Percentiles rank a stretch among this genome's conserved stretches.
Evolutionary conservation across 192 early-diverging fungal genomes (phyloP).

Genomic region (Coemansia sp.): DNA sequence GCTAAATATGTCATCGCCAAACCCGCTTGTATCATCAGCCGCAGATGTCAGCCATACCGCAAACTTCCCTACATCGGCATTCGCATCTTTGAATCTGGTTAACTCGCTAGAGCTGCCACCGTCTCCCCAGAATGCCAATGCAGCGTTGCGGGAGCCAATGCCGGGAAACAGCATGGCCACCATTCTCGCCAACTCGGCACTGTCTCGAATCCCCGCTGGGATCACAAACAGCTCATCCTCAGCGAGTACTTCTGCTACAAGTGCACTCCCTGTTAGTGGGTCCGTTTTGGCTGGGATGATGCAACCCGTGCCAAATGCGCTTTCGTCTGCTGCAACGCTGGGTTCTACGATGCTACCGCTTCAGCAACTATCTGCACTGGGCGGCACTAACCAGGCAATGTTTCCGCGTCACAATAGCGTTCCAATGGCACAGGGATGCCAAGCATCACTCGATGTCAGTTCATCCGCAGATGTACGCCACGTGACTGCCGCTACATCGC

Average conservation of each 20-base stretch:
- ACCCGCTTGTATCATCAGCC: constrained; percentile 22
- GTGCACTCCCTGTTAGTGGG: neutral
- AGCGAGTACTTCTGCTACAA: neutral
- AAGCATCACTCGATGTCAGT: constrained; percentile 10
- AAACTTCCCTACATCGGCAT: constrained; percentile 39
- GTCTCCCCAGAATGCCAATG: constrained; percentile 5
- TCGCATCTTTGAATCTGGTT: constrained; percentile 49
- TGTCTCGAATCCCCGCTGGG: constrained; percentile 5
- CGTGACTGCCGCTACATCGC: neutral
- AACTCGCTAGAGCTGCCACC: constrained; percentile 33
- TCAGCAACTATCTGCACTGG: constrained; percentile 12
- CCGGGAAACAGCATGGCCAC: constrained; percentile 11
- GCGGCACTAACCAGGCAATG: constrained; percentile 7
- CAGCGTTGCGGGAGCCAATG: neutral
- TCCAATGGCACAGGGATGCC: constrained; percentile 27
- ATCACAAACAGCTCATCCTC: neutral
- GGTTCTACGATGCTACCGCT: constrained; percentile 15
- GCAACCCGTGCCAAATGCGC: constrained; percentile 42
- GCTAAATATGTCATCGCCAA: constrained; percentile 26
- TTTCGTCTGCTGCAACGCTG: constrained; percentile 21
- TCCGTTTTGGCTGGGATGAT: constrained; percentile 21
- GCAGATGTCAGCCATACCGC: constrained; percentile 17
- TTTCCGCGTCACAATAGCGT: constrained; percentile 32
- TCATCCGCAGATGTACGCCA: neutral
- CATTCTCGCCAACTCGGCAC: constrained; percentile 14